Conservation (phyloP, 2,329 filamentous ascomycete genomes). For the Colletotrichum magnum region DNA sequence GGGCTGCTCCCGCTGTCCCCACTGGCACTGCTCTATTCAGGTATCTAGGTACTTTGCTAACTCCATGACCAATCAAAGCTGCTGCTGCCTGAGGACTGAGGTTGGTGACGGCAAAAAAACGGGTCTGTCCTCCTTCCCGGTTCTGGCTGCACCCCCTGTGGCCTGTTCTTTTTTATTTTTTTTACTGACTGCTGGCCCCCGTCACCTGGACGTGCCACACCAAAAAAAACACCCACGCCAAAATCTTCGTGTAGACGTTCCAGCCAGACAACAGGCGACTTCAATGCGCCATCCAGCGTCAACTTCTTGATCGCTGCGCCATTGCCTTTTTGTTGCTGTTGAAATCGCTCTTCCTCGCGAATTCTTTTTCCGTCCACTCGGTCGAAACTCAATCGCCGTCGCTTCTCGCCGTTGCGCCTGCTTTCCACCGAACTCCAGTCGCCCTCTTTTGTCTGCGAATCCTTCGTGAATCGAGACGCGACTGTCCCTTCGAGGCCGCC, state of each 20-base stretch:
- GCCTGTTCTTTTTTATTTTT: slow-evolving; percentile 26
- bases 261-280: slow-evolving; percentile 33
- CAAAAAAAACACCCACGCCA: slow-evolving; percentile 37
- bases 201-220: slow-evolving; percentile 38
- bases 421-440: slow-evolving; percentile 9
- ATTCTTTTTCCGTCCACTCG: background rate
- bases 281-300: slow-evolving; percentile 39
- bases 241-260: slow-evolving; percentile 34
- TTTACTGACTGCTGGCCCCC: slow-evolving; percentile 22
- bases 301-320: slow-evolving; percentile 37
- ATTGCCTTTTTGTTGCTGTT: slow-evolving; percentile 16
- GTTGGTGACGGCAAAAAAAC: slow-evolving; percentile 26
- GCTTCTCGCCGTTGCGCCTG: slow-evolving; percentile 28
- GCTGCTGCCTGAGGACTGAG: slow-evolving; percentile 29
- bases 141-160: slow-evolving; percentile 31
- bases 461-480: slow-evolving; percentile 37
- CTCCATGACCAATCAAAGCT: slow-evolving; percentile 4
- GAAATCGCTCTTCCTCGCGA: slow-evolving; percentile 9
- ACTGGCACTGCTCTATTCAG: background rate
- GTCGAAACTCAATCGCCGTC: slow-evolving; percentile 7
- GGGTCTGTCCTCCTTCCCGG: background rate
- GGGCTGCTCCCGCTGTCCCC: background rate
- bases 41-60: no score
- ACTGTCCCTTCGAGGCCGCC: slow-evolving; percentile 31
- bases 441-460: slow-evolving; percentile 33